Base-by-base conservation (phyloP, 139 green algal species). In the Chlamydomonas sp. region DNA sequence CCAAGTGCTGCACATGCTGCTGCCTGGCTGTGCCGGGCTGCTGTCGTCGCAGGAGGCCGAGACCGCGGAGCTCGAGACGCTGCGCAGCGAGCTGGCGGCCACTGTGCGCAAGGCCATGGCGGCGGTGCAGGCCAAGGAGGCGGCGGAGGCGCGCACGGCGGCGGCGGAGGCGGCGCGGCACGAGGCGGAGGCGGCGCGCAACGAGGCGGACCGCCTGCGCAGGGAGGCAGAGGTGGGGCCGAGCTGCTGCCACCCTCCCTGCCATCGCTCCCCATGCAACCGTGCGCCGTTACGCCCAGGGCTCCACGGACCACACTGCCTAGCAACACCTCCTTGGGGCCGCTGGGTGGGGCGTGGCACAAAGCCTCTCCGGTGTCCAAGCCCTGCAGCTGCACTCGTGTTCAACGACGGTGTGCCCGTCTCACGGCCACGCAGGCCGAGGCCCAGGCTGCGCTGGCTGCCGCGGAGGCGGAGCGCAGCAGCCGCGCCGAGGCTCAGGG, bases 401-500 rank as follows among this genome's bases (percentile, higher is more conserved):
- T 15, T 5, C 7, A 5, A 3, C 20, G 4, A 5, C 18, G 3
- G 4, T 5, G 3, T 77, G n/a, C 71, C 59, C 6, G 0, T 58
- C 71, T 77, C 4, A 7, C 10, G 7, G 12, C 1, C 79, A 15
- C 6, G 69, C 85, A 92, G 89, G 89, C 89, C 1, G 85, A 90
- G 60, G 89, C 91, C 7, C 88, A 93, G 72, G 91, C 91, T 1
- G 91, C 91, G 61, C 80, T 91, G 7, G 84, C 91, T 5, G 91
- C 91, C 20, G 91, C 88, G 6, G 91, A 92, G 78, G 91, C 91
- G 59, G 91, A 93, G 86, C 85, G 91, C 68, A 87, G 49, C 79
- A 83, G 80, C 18, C 87, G 92, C 2, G 92, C 92, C 0, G 90
- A 92, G 81, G 92, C 90, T 0, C 78, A 92, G 80, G 92, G 90